Percentiles rank a stretch among this genome's conserved stretches.
Evolutionary conservation across 208 protist genomes (phyloP).

Genomic region (Leishmania major): DNA sequence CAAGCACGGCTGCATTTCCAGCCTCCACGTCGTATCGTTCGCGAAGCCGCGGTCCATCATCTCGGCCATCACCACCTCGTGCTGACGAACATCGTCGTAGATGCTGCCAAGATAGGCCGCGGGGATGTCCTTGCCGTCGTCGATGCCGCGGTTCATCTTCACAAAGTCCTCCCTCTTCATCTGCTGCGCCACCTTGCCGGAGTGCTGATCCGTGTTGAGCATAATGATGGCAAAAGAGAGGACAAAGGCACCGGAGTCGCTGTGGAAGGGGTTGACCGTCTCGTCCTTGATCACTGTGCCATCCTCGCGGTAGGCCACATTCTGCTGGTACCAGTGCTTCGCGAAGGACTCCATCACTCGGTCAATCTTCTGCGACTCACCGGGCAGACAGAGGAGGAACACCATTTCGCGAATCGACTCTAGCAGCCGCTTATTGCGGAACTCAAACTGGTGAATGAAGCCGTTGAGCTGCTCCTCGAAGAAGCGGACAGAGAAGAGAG

Average conservation of each 20-base stretch:
- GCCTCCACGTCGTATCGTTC: conserved; percentile 82
- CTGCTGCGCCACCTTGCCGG: conserved; percentile 90
- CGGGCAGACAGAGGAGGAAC: conserved; percentile 83
- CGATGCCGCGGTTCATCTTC: conserved; percentile 96
- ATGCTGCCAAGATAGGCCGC: conserved; percentile 86
- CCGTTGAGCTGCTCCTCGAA: conserved; percentile 70
- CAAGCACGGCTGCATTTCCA: conserved; percentile 60
- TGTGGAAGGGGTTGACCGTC: conserved; percentile 83
- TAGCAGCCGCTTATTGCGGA: conserved; percentile 73
- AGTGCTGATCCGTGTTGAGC: conserved; percentile 99
- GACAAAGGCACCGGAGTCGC: conserved; percentile 87
- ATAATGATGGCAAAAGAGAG: conserved; percentile 99
- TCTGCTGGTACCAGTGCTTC: conserved; percentile 76
- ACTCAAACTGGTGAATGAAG: conserved; percentile 86
- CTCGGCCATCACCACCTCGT: conserved; percentile 94
- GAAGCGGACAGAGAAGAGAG: conserved; percentile 73
- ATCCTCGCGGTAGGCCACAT: conserved; percentile 30
- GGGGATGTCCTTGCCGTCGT: conserved; percentile 93
- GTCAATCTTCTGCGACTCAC: conserved; percentile 95
- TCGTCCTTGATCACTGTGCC: conserved; percentile 33
- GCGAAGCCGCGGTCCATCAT: conserved; percentile 81
- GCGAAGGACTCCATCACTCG: conserved; percentile 92
- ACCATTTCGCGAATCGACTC: conserved; percentile 86
- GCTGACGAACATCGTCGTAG: conserved; percentile 93
- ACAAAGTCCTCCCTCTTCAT: conserved; percentile 96